Base-by-base conservation (phyloP, 2,329 filamentous ascomycete genomes). In the Alternaria angustiovoidea region DNA sequence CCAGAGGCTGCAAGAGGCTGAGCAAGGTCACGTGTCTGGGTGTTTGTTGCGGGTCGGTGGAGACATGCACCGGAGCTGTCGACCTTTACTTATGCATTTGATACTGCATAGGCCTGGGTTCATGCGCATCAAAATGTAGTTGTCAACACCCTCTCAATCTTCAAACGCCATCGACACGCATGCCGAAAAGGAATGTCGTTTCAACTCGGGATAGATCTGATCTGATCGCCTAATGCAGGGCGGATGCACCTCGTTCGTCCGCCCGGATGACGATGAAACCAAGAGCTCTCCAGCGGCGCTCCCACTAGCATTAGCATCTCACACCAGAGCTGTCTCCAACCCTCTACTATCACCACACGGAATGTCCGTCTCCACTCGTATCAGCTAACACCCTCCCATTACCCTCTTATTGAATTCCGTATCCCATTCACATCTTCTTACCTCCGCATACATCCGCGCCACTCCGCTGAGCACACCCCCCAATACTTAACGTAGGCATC, bases 201-300 rank as follows among this genome's bases (percentile, higher is more conserved):
- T 49, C 46, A 49, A 49, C 46, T 49, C 32, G 49, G 22, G 34
- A 42, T 22, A 46, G 32, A 51, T 54, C 28, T 52, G 38, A 34
- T 48, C 36, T 60, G 18, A 24, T 47, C 55, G 51, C 51, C 55
- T 54, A 46, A 64, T 64, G 55, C 60, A 62, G 58, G 44, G 26
- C 48, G 53, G 61, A 49, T 62, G 63, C 58, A 57, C 61, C 47
- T 46, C 57, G 44, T 64, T 61, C 57, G 54, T 64, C 57, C 60
- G 58, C 54, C 62, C 58, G 65, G 60, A 56, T 61, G 59, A 65
- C 43, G 66, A 66, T 68, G 68, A 70, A 69, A 69, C 67, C 61
- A 61, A 55, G 44, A 57, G 30, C 61, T 54, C 58, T 38, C 49
- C 39, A 61, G 26, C 46, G 30, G 46, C 46, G 46, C 46, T 18